A percentile compares a stretch with the other conserved stretches of the same genome.
Conservation (phyloP, 257 asterid genomes). For the Osmanthus fragrans region DNA sequence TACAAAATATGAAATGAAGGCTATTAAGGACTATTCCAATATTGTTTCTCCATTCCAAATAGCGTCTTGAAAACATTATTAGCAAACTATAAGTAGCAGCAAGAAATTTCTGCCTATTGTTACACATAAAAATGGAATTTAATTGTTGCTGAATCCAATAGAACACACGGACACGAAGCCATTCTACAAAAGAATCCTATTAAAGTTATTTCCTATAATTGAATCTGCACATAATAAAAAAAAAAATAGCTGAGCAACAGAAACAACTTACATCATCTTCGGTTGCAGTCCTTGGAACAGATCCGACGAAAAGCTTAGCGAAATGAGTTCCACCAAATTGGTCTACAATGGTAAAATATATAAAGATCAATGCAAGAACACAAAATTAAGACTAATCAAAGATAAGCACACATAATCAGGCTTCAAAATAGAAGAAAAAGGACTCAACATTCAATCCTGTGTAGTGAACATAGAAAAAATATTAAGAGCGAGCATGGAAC, state of each 20-base stretch:
- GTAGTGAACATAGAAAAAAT: slow-evolving; percentile 1
- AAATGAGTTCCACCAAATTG: slow-evolving; percentile 57
- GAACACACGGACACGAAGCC: background rate
- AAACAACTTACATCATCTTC: slow-evolving; percentile 78
- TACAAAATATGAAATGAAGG: background rate
- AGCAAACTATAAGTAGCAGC: background rate
- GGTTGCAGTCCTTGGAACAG: slow-evolving; percentile 84
- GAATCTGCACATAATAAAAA: slow-evolving; percentile 12
- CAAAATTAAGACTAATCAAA: background rate
- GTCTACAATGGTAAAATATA: slow-evolving; percentile 33
- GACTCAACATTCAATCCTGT: background rate
- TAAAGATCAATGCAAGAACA: slow-evolving; percentile 10
- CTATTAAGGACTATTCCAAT: background rate
- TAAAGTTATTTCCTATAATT: background rate
- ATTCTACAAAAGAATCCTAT: slow-evolving; percentile 3
- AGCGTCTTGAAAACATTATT: slow-evolving; percentile 2
- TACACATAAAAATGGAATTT: slow-evolving; percentile 7
- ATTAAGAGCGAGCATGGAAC: slow-evolving; percentile 6
- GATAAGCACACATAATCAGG: background rate
- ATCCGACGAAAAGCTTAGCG: slow-evolving; percentile 90
- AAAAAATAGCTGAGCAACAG: background rate
- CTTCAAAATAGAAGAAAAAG: background rate
- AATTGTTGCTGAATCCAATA: background rate
- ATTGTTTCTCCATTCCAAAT: background rate
- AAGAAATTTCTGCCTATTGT: background rate